Evolutionary conservation across 1,284 basidiomycete genomes (phyloP), one percentile per base, ranked within the genome.

Genomic region (Trichosporon sp.): DNA sequence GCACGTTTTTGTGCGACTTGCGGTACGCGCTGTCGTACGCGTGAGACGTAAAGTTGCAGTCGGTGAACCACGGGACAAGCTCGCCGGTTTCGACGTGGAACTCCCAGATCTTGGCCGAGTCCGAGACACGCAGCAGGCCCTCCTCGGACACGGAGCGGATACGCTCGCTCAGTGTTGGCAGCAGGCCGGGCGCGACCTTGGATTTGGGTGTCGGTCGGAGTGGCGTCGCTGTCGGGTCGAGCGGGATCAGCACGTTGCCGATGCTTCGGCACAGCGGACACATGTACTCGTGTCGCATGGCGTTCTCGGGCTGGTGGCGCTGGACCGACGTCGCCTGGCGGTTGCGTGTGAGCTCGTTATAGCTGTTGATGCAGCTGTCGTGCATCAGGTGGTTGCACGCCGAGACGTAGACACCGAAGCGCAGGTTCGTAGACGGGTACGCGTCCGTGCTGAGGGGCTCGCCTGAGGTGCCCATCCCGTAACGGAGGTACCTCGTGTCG

Each of bases 331-430:
- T 87, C 4, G 92, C 89, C 81, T 99, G 97, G 16, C 96, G 90
- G 75, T 92, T 91, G 70, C 94, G 89, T 68, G 97, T 92, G 16
- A 94, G 94, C 2, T 89, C 84, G 76, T 90, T 94, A 82, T 99
- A 99, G 0, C 91, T 91, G 70, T 92, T 90, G 85, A 99, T 98
- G 84, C 97, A 99, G 54, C 91, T 89, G 73, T 96, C 85, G 84
- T 99, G 97, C 96, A 99, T 99, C 87, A 96, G 90, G 81, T 99
- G 97, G 46, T 92, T 94, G 83, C 96, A 99, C 32, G 95, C 91
- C 2, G 95, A 96, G 3, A 91, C 87, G 79, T 96, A 89, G 35
- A 98, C 86, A 5, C 96, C 97, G 76, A 95, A 94, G 37, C 90
- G 89, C 14, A 91, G 91, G 74, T 88, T 89, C 43, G 88, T 85